Base-by-base conservation (phyloP, 73 alveolate genomes). In the Blepharisma stoltei region DNA sequence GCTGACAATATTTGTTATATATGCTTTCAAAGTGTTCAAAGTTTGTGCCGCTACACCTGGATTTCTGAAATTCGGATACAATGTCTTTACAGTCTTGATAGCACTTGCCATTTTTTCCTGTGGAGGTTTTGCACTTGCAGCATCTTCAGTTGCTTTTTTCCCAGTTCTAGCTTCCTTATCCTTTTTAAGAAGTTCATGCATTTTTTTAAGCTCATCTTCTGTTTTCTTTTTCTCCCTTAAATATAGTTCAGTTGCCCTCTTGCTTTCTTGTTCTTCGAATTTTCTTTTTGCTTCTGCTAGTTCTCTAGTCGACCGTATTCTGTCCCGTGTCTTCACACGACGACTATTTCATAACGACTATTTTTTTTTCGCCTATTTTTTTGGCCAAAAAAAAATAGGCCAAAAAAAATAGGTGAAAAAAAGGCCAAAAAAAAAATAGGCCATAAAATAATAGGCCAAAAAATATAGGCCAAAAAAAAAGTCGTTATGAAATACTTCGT, bases 1-100 rank as follows among this genome's bases (percentile, higher is more conserved):
- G 54, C 81, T 85, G 0, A 88, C 9, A 1, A 81, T 76, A 69
- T 88, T 88, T 41, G 41, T 67, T 52, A 76, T 27, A 67, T 80
- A 81, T 20, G 76, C 86, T 14, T 52, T 9, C 25, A 84, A 76
- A 8, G 95, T 88, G 48, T 83, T 76, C 83, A 83, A 75, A 65
- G 83, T 44, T 55, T 90, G 80, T 71, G 77, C 73, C 0, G 95
- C 95, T 6, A 88, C 92, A 8, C 95, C 95, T 27, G 95, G 95
- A 47, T 76, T 76, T 67, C 92, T 88, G 54, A 84, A 90, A 46
- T 88, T 90, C 6, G 91, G 88, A 65, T 88, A 88, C 1, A 88
- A 55, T 5, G 92, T 88, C 14, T 73, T 78, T 6, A 88, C 81
- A 4, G 86, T 75, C 50, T 88, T 88, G 5, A 85, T 7, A 6